phyloP scores from a whole-genome alignment of 805 yeast species.

The Metschnikowia anglica region DNA sequence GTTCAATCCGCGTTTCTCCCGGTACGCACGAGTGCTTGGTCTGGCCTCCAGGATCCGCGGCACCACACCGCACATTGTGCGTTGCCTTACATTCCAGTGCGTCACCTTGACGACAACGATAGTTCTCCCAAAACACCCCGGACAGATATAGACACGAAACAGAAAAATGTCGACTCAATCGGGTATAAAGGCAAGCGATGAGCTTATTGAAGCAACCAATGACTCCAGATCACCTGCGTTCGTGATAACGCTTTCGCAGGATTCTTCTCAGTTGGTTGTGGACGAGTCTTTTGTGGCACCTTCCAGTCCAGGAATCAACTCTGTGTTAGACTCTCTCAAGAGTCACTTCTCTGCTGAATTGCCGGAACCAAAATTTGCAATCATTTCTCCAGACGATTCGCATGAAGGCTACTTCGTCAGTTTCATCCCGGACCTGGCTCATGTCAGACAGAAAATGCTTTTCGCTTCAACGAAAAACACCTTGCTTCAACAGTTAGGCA shows the following conservation, averaged over 20 bases:
- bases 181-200: slow-evolving; percentile 41
- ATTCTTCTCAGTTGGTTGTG: slow-evolving; percentile 34
- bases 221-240: slow-evolving; percentile 29
- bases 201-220: slow-evolving; percentile 47
- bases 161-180: slow-evolving; percentile 43
- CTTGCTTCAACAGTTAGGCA: slow-evolving; percentile 71
- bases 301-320: slow-evolving; percentile 12
- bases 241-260: slow-evolving; percentile 33
- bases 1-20: slow-evolving; percentile 4
- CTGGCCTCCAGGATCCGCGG: too few species aligned
- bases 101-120: too few species aligned
- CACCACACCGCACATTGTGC: slow-evolving; percentile 4
- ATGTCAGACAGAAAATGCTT: slow-evolving; percentile 83
- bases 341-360: slow-evolving; percentile 23
- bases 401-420: slow-evolving; percentile 57
- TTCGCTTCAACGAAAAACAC: slow-evolving; percentile 89
- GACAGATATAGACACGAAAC: too few species aligned
- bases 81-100: slow-evolving; percentile 5
- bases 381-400: slow-evolving; percentile 18
- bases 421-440: slow-evolving; percentile 83
- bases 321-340: slow-evolving; percentile 24
- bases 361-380: slow-evolving; percentile 40
- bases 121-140: too few species aligned
- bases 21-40: slow-evolving; percentile 6
- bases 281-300: slow-evolving; percentile 25